phyloP scores from a whole-genome alignment of 345 rosid species.

The Arabis alpina region DNA sequence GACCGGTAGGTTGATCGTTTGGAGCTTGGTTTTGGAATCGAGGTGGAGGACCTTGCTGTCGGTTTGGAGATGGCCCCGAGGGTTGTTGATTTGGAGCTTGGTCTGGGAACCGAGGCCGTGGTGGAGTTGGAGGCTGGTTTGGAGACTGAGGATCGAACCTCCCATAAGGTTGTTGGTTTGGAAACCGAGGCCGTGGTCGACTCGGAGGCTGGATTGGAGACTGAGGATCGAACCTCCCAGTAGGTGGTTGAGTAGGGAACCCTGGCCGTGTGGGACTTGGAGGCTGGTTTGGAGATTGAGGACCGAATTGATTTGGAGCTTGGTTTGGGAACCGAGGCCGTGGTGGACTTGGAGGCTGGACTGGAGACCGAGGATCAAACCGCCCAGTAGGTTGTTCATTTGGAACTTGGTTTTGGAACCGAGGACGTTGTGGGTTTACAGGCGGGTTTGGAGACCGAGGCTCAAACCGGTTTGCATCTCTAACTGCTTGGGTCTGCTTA shows the following conservation, averaged over 20 bases:
- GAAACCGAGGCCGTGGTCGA: conserved; percentile 28
- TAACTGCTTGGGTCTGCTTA: conserved; percentile 17
- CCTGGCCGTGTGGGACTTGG: conserved; percentile 13
- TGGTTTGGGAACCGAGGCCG: conserved; percentile 31
- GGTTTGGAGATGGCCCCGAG: conserved; percentile 32
- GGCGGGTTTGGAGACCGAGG: conserved; percentile 36
- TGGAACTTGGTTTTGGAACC: conserved; percentile 30
- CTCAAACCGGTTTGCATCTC: conserved; percentile 35
- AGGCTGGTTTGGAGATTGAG: conserved; percentile 35
- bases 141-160: conserved; percentile 41
- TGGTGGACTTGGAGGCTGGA: conserved; percentile 24
- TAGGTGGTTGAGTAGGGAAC: conserved; percentile 37
- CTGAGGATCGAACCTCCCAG: conserved; percentile 25
- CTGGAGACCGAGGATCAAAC: conserved; percentile 41
- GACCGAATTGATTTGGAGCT: conserved; percentile 30
- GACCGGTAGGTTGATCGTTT: conserved; percentile 32
- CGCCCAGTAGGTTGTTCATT: conserved; percentile 36
- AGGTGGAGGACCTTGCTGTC: conserved; percentile 39
- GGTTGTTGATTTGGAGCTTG: conserved; percentile 34
- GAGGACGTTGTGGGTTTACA: conserved; percentile 29
- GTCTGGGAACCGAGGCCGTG: conserved; percentile 35
- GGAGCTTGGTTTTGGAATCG: conserved; percentile 40
- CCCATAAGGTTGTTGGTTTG: conserved; percentile 27
- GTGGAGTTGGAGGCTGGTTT: conserved; percentile 19
- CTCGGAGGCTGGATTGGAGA: conserved; percentile 33